Percentiles rank a stretch among this genome's conserved stretches.
Evolutionary conservation across 2,329 filamentous ascomycete species (phyloP).

Genomic region (Chrysoporthe puriensis): DNA sequence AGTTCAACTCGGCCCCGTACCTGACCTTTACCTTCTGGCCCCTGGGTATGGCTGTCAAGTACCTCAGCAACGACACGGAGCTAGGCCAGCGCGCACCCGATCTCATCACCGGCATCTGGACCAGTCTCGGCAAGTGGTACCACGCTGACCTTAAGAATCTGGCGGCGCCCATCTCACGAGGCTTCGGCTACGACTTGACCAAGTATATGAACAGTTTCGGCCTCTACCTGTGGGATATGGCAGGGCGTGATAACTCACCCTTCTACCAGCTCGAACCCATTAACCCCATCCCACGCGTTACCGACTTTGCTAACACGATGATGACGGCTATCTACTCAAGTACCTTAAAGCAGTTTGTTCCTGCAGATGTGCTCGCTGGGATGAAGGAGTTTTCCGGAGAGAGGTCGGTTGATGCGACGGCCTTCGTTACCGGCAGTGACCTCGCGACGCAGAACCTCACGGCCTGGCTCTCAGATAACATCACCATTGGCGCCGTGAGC

Average conservation of each 20-base stretch:
- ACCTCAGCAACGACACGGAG: slow-evolving; percentile 4
- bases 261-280: slow-evolving; percentile 28
- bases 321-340: not conserved
- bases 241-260: slow-evolving; percentile 51
- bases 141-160: slow-evolving; percentile 63
- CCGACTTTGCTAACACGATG: slow-evolving; percentile 2
- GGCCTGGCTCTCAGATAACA: slow-evolving; percentile 57
- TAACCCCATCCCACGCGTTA: slow-evolving; percentile 1
- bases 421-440: slow-evolving; percentile 42
- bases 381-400: slow-evolving; percentile 1
- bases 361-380: not conserved
- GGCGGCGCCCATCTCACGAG: slow-evolving; percentile 66
- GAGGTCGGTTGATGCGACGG: not conserved
- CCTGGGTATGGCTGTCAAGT: not conserved
- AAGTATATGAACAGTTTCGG: slow-evolving; percentile 60
- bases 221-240: slow-evolving; percentile 60
- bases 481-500: slow-evolving; percentile 63
- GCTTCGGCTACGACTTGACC: slow-evolving; percentile 67
- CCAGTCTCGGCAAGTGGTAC: slow-evolving; percentile 40
- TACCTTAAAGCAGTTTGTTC: not conserved
- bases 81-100: not conserved
- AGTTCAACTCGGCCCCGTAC: slow-evolving; percentile 4
- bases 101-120: slow-evolving; percentile 5
- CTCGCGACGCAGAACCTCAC: slow-evolving; percentile 61
- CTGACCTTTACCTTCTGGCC: slow-evolving; percentile 9